Evolutionary conservation across 345 rosid genomes (phyloP).

Genomic region (Gossypium sturtianum): DNA sequence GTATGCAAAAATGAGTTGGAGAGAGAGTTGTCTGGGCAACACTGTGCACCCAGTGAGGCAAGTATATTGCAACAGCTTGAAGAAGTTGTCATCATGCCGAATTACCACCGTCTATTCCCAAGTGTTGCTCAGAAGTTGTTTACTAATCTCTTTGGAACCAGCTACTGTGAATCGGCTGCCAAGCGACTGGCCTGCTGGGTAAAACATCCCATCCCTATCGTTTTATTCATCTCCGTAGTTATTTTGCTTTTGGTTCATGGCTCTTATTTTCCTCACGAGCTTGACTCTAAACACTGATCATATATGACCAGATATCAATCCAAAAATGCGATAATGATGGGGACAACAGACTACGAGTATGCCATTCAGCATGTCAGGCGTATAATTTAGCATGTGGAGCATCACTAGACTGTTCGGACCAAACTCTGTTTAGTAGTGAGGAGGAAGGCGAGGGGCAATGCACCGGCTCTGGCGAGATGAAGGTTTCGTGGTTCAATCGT

Average conservation of each 20-base stretch:
- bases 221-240: not conserved
- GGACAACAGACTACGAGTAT: slow-evolving; percentile 92
- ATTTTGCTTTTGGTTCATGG: not conserved
- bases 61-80: slow-evolving; percentile 91
- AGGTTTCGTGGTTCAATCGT: slow-evolving; percentile 43
- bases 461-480: slow-evolving; percentile 71
- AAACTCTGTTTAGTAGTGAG: slow-evolving; percentile 81
- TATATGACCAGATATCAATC: slow-evolving; percentile 74
- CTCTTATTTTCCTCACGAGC: not conserved
- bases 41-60: slow-evolving; percentile 93
- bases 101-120: slow-evolving; percentile 84
- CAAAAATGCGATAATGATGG: slow-evolving; percentile 92
- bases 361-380: slow-evolving; percentile 88
- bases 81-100: slow-evolving; percentile 94
- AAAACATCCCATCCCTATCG: not conserved
- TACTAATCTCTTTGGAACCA: slow-evolving; percentile 58
- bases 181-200: slow-evolving; percentile 98
- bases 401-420: slow-evolving; percentile 91
- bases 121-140: slow-evolving; percentile 82
- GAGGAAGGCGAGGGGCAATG: slow-evolving; percentile 78
- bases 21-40: slow-evolving; percentile 67
- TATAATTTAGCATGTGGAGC: slow-evolving; percentile 94
- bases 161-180: slow-evolving; percentile 84
- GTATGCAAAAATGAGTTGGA: slow-evolving; percentile 81
- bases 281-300: slow-evolving; percentile 10